Conservation (phyloP, 805 yeast species). For the Myxozyma mucilagina region DNA sequence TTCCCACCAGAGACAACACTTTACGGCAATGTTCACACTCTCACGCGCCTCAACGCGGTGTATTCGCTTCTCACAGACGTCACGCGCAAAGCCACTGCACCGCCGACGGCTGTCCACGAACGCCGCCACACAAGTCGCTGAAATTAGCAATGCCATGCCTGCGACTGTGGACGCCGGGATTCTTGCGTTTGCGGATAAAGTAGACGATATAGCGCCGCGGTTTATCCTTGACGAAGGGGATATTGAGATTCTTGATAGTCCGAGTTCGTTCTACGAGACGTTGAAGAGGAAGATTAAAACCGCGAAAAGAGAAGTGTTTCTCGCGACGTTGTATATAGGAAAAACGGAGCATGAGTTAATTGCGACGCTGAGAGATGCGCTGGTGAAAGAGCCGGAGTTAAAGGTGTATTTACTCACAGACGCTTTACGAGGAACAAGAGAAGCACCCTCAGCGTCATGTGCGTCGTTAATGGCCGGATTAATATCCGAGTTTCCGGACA, state of each 20-base stretch:
- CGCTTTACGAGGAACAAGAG: slow-evolving; percentile 90
- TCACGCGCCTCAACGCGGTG: slow-evolving; percentile 11
- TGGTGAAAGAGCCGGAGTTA: slow-evolving; percentile 58
- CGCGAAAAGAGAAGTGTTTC: slow-evolving; percentile 69
- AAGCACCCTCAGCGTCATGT: slow-evolving; percentile 75
- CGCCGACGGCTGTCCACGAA: not conserved
- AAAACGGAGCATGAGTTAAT: slow-evolving; percentile 76
- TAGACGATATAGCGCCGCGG: slow-evolving; percentile 31
- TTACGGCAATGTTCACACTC: slow-evolving; percentile 10
- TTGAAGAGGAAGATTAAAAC: slow-evolving; percentile 58
- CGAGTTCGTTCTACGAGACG: slow-evolving; percentile 67
- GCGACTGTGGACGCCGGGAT: slow-evolving; percentile 14
- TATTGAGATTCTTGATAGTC: slow-evolving; percentile 63
- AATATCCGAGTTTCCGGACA: slow-evolving; percentile 55
- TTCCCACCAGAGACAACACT: not conserved
- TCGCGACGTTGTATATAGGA: slow-evolving; percentile 86
- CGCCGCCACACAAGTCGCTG: not conserved
- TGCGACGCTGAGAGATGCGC: slow-evolving; percentile 59
- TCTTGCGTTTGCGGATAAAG: slow-evolving; percentile 10
- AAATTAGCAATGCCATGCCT: not conserved
- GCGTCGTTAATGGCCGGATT: slow-evolving; percentile 72
- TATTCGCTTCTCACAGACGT: not conserved
- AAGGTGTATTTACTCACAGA: slow-evolving; percentile 76
- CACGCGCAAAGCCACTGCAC: too few species aligned
- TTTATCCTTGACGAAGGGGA: slow-evolving; percentile 39